These are phyloP conservation scores for Trametes cingulata DNA, from an alignment of 768 basidiomycete genomes.

Conservation along the genomic window DNA sequence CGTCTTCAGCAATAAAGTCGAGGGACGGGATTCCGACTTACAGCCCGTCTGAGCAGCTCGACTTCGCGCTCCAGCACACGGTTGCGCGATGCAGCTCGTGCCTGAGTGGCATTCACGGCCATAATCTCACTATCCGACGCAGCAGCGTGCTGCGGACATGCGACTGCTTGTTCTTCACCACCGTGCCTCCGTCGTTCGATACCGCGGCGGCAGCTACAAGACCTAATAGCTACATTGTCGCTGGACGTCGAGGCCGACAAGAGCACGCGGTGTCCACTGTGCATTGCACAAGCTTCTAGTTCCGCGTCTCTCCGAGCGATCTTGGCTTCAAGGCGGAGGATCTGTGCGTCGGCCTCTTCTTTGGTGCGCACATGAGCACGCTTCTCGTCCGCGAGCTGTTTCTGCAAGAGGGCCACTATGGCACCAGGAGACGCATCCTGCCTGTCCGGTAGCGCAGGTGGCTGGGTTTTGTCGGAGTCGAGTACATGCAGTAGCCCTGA, in stretches of 20 bases:
- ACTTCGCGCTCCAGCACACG: constrained; percentile 19
- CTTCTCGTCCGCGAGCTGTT: constrained; percentile 47
- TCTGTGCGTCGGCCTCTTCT: constrained; percentile 41
- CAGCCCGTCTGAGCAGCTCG: background rate
- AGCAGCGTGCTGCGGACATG: background rate
- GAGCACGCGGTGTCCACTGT: constrained; percentile 1
- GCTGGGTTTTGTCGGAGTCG: constrained; percentile 2
- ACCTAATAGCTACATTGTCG: background rate
- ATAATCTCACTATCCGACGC: no score
- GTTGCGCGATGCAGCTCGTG: constrained; percentile 1
- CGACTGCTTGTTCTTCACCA: background rate
- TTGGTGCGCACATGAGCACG: constrained; percentile 42
- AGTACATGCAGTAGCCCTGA: background rate
- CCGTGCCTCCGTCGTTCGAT: background rate
- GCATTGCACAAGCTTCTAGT: constrained; percentile 40
- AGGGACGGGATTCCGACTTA: background rate
- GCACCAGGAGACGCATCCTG: constrained; percentile 33
- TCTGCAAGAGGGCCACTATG: constrained; percentile 44
- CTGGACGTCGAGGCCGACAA: background rate
- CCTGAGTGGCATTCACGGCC: background rate
- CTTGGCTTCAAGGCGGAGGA: constrained; percentile 50
- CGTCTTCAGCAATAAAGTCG: background rate
- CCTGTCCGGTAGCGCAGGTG: constrained; percentile 10
- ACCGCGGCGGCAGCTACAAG: background rate
- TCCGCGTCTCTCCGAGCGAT: constrained; percentile 60